A percentile compares a stretch with the other conserved stretches of the same genome.
Evolutionary conservation across 1,284 basidiomycete species (phyloP).

Genomic region (Cronartium quercuum): DNA sequence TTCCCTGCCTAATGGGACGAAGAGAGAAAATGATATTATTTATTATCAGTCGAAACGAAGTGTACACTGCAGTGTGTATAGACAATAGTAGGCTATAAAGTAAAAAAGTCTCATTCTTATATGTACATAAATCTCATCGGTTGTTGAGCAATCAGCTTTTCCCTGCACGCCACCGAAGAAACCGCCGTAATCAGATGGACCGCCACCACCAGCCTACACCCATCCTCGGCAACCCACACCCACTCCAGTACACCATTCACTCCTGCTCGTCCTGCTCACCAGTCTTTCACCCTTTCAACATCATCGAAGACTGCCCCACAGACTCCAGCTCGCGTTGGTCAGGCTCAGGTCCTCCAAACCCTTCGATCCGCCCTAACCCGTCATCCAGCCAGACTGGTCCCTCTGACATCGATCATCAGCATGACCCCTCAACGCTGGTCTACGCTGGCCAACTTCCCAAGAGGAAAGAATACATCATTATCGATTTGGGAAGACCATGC

Average conservation of each 20-base stretch:
- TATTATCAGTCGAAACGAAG: no score
- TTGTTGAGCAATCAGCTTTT: no score
- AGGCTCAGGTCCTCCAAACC: constrained; percentile 22
- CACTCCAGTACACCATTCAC: constrained; percentile 26
- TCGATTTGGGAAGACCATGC: constrained; percentile 32
- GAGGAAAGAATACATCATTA: constrained; percentile 34
- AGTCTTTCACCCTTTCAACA: constrained; percentile 34
- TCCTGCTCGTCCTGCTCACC: constrained; percentile 30
- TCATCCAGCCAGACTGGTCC: not conserved
- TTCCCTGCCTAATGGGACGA: no score
- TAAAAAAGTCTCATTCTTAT: no score
- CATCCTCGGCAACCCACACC: constrained; percentile 12
- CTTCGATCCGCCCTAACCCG: not conserved
- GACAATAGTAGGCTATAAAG: no score
- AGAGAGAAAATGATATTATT: no score
- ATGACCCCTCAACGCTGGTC: not conserved
- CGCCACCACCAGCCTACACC: not conserved
- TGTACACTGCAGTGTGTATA: no score
- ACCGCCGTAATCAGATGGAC: no score
- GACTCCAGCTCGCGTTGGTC: constrained; percentile 34
- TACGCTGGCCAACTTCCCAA: constrained; percentile 17
- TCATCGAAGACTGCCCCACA: constrained; percentile 9
- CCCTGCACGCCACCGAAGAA: no score
- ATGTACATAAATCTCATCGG: no score
- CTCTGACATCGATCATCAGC: not conserved